Evolutionary conservation across 1,284 basidiomycete genomes (phyloP), one percentile per base, ranked within the genome.

Genomic region (Athelia sp.): DNA sequence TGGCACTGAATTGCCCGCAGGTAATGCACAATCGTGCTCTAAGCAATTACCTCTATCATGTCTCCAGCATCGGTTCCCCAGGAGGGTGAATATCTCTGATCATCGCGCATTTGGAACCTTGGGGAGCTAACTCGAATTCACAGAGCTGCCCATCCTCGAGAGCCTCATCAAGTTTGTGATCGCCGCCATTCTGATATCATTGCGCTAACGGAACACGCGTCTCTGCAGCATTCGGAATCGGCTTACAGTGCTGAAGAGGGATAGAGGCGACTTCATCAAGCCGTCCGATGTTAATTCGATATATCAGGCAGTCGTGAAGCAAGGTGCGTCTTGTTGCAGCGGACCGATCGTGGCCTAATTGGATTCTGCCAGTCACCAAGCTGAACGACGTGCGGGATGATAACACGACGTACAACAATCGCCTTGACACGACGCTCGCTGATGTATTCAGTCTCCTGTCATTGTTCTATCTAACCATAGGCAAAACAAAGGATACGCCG

Each of bases 91-190:
- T 67, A 31, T 45, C 54, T 50, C 45, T 57, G 24, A 46, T 51
- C 26, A 29, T 29, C 26, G 26, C 13, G 26, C 26, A 40, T 40
- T 23, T 24, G 34, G 47, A 49, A 50, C 26, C 52, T 54, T 60
- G 54, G 60, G 59, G 62, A 53, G 56, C 47, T 50, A 51, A 50
- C 57, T 50, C 51, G 48, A 50, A 61, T 63, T 49, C 51, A 51
- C 62, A 90, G 87, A 98, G 76, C 78, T 96, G 56, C 87, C 93
- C 52, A 94, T 99, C 66, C 86, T 99, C 62, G 96, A 98, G 75
- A 79, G 90, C 22, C 82, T 99, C 58, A 95, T 98, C 70, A 91
- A 90, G 92, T 93, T 59, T 51, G 78, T 69, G 42, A 44, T 52
- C 43, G 50, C 52, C 43, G 38, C 54, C 46, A 52, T 50, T 47